A percentile compares a stretch with the other conserved stretches of the same genome.
Evolutionary conservation across 1,284 basidiomycete species (phyloP).

Genomic region (Dichomitus squalens): DNA sequence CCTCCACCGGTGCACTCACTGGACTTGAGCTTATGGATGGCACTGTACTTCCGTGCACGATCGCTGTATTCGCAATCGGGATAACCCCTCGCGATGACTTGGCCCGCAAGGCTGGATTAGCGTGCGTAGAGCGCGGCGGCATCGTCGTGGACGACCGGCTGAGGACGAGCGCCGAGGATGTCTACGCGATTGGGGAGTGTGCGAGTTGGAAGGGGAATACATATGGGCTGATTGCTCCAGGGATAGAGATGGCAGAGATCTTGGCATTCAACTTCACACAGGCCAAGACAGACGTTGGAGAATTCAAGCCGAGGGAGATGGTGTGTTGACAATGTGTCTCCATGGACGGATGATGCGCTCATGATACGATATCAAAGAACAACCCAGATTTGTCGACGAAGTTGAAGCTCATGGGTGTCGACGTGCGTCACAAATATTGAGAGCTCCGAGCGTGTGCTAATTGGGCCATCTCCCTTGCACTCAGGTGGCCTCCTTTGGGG

Average conservation of each 20-base stretch:
- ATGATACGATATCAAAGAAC: slow-evolving; percentile 35
- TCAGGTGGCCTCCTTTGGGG: slow-evolving; percentile 71
- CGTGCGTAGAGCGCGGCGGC: slow-evolving; percentile 48
- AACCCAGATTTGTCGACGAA: slow-evolving; percentile 65
- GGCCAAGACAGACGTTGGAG: slow-evolving; percentile 43
- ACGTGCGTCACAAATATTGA: too few relatives aligned
- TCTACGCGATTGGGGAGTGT: slow-evolving; percentile 80
- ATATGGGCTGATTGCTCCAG: slow-evolving; percentile 73
- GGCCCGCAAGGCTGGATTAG: slow-evolving; percentile 53
- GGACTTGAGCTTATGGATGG: slow-evolving; percentile 56
- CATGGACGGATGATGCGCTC: not conserved
- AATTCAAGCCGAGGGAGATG: slow-evolving; percentile 55
- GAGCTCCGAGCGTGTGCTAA: too few relatives aligned
- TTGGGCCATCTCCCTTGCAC: not conserved
- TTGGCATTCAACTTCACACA: slow-evolving; percentile 75
- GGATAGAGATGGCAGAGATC: slow-evolving; percentile 78
- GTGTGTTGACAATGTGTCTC: slow-evolving; percentile 14
- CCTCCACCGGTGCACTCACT: slow-evolving; percentile 37
- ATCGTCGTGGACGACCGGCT: slow-evolving; percentile 63
- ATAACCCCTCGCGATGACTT: slow-evolving; percentile 75
- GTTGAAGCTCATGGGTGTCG: slow-evolving; percentile 75
- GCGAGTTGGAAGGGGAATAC: slow-evolving; percentile 70
- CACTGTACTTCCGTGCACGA: slow-evolving; percentile 43
- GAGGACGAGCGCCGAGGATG: slow-evolving; percentile 55
- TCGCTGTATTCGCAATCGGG: slow-evolving; percentile 69